phyloP scores from a whole-genome alignment of 23 red algal genomes.

The Chondrus crispus region DNA sequence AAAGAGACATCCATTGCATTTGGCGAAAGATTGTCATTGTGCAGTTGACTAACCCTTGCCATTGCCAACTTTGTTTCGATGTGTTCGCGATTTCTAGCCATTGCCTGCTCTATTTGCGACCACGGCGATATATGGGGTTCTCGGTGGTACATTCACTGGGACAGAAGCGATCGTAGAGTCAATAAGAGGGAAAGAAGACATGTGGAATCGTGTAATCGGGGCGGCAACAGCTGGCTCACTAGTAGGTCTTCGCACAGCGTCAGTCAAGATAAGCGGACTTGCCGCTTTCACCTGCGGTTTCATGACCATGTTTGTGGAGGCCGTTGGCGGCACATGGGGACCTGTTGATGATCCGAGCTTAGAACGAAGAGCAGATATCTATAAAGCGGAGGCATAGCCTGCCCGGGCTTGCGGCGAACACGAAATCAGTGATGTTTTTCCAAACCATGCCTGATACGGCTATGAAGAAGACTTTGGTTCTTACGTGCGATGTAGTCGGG shows the following conservation, averaged over 20 bases:
- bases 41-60: background rate
- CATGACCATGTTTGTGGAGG: conserved; percentile 3
- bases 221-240: conserved; percentile 17
- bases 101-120: background rate
- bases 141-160: conserved; percentile 29
- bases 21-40: background rate
- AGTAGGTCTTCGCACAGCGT: conserved; percentile 10
- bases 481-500: no score
- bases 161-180: background rate
- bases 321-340: conserved; percentile 28
- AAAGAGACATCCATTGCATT: no score
- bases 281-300: conserved; percentile 8
- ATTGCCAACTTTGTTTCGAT: background rate
- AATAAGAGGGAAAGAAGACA: conserved; percentile 29
- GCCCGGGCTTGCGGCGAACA: background rate
- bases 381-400: background rate
- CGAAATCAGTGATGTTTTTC: background rate
- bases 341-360: conserved; percentile 1
- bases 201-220: conserved; percentile 55
- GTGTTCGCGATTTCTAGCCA: background rate
- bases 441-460: background rate
- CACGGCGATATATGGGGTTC: conserved; percentile 20
- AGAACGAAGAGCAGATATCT: background rate
- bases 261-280: conserved; percentile 4
- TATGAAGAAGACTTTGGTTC: background rate